These are phyloP conservation scores for Trichoderma citrinoviride DNA, from an alignment of 2,329 filamentous ascomycete species.

Conservation along the genomic window DNA sequence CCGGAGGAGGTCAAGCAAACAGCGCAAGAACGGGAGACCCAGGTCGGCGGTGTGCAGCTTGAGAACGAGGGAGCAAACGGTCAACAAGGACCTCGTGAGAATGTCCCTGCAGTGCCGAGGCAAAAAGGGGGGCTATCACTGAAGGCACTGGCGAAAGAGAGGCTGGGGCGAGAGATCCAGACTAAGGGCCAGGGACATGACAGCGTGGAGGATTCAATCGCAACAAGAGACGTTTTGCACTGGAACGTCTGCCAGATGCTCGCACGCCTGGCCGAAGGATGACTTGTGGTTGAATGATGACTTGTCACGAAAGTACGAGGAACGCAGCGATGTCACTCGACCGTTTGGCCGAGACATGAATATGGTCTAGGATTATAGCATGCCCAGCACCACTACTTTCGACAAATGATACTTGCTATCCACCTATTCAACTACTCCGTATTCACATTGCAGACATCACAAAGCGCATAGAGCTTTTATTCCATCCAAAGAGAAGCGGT, in stretches of 20 bases:
- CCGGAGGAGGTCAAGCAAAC: constrained; percentile 18
- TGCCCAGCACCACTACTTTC: too few relatives aligned
- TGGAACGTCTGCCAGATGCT: constrained; percentile 34
- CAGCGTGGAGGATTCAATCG: constrained; percentile 46
- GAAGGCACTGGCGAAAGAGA: constrained; percentile 38
- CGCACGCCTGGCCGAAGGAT: background rate
- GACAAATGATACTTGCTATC: too few relatives aligned
- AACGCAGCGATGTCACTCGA: too few relatives aligned
- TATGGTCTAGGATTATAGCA: too few relatives aligned
- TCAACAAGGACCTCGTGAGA: background rate
- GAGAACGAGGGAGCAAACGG: background rate
- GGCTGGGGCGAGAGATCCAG: constrained; percentile 43
- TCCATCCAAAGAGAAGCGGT: too few relatives aligned
- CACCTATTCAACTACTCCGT: too few relatives aligned
- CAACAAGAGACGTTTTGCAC: constrained; percentile 41
- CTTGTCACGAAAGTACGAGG: too few relatives aligned
- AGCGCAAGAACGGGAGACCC: background rate
- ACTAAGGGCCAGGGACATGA: constrained; percentile 38
- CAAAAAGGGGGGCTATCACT: constrained; percentile 35
- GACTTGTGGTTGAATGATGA: too few relatives aligned
- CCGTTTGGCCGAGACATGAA: too few relatives aligned
- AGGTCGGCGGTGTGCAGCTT: background rate
- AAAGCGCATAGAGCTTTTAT: too few relatives aligned
- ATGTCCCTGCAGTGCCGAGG: constrained; percentile 16
- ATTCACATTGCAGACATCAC: too few relatives aligned